Evolutionary conservation across 345 rosid genomes (phyloP), one percentile per base, ranked within the genome.

Genomic region (Gossypium turneri): DNA sequence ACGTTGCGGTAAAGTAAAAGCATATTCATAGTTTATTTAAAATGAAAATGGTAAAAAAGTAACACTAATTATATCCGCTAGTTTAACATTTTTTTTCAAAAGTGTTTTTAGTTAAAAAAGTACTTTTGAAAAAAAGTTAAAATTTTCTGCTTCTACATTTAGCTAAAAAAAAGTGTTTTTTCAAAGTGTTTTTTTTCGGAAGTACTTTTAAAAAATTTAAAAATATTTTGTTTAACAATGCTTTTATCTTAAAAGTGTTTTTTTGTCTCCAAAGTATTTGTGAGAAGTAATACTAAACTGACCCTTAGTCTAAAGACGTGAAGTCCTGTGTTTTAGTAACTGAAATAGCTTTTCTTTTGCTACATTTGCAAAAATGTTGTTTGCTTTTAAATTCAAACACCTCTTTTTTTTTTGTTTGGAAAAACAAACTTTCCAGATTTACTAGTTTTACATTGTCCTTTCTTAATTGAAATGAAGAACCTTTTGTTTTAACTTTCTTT

Each of bases 181-280:
- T 1, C 0, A 3, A 29, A 3, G 0, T 0, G 0, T 0, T 3
- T 29, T 3, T 29, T 29, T 27, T 27, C 3, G 0, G 0, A 29
- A 29, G 0, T 0, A 29, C 1, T 29, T 29, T 29, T 29, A 0
- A 3, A 29, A 29, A 29, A 3, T 0, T 29, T 3, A 3, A 29
- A 29, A 29, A 29, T 0, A 3, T 29, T 0, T 29, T 3, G 4
- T 29, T 29, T 29, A 29, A 3, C 0, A 29, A 3, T 29, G 0
- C 0, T 29, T 29, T 29, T 29, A 29, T 29, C 0, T 29, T 0
- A 29, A 29, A 29, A 29, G 0, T 29, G 0, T 0, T 29, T 29
- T 29, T 29, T 27, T 27, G 0, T 2, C 3, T 25, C 27, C 0
- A 25, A 25, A 25, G 2, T 29, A 0, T 0, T 29, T 29, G 1